Conservation (phyloP, 2,329 filamentous ascomycete genomes). For the Periconia sp. region DNA sequence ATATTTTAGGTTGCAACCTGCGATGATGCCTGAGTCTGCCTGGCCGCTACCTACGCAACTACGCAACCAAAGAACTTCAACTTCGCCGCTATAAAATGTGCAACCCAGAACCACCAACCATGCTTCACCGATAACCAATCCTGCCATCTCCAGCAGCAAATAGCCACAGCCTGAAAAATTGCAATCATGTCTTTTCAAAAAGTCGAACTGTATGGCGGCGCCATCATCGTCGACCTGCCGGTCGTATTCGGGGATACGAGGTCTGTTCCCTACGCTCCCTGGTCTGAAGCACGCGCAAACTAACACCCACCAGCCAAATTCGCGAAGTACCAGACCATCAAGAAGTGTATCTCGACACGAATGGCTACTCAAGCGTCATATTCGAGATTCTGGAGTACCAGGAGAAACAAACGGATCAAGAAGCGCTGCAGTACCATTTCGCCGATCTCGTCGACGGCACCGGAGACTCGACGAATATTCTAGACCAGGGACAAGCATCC, state of each 20-base stretch:
- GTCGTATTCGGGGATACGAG: slow-evolving; percentile 74
- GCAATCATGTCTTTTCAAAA: slow-evolving; percentile 62
- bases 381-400: slow-evolving; percentile 90
- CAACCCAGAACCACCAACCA: slow-evolving; percentile 13
- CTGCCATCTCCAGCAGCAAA: neutral
- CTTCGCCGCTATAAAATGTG: slow-evolving; percentile 29
- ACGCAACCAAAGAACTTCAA: slow-evolving; percentile 21
- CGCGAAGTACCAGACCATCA: slow-evolving; percentile 85
- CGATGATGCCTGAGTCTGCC: slow-evolving; percentile 42
- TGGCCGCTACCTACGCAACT: slow-evolving; percentile 38
- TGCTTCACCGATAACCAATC: slow-evolving; percentile 15
- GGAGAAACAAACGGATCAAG: slow-evolving; percentile 69
- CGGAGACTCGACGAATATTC: slow-evolving; percentile 45
- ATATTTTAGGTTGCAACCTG: slow-evolving; percentile 30
- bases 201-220: slow-evolving; percentile 74
- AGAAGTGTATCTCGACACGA: slow-evolving; percentile 86
- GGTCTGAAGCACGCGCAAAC: slow-evolving; percentile 11
- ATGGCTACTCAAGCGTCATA: slow-evolving; percentile 85
- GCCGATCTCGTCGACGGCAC: slow-evolving; percentile 51
- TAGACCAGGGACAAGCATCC: slow-evolving; percentile 29
- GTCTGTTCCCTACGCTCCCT: slow-evolving; percentile 51
- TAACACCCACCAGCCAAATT: slow-evolving; percentile 61
- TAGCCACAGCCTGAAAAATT: slow-evolving; percentile 3
- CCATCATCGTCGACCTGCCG: slow-evolving; percentile 72
- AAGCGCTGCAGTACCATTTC: slow-evolving; percentile 63